Evolutionary conservation across 805 yeast genomes (phyloP).

Genomic region (Kazachstania africana): DNA sequence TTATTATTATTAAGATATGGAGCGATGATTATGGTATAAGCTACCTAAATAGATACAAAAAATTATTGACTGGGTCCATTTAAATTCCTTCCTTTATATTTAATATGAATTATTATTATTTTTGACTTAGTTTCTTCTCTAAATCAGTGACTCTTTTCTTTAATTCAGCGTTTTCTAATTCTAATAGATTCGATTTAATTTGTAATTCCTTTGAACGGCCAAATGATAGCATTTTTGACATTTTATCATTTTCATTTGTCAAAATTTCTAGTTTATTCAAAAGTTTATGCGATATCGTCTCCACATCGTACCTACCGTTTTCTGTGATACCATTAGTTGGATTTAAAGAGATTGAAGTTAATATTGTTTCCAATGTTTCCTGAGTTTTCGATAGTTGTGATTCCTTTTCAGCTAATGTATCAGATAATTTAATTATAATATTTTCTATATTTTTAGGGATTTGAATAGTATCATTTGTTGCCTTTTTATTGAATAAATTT

Average conservation of each 20-base stretch:
- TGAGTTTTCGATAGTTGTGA: conserved; percentile 52
- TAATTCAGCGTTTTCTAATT: conserved; percentile 38
- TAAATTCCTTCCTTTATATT: too few relatives aligned
- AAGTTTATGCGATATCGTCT: conserved; percentile 65
- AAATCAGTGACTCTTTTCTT: conserved; percentile 16
- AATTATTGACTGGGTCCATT: too few relatives aligned
- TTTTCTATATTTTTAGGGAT: conserved; percentile 36
- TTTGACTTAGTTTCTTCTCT: too few relatives aligned
- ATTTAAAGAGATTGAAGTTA: conserved; percentile 42
- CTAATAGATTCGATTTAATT: conserved; percentile 53
- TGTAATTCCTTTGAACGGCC: conserved; percentile 67
- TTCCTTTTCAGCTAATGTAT: conserved; percentile 34
- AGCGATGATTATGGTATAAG: too few relatives aligned
- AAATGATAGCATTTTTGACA: conserved; percentile 58
- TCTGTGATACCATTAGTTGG: conserved; percentile 37
- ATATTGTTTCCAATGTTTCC: conserved; percentile 46
- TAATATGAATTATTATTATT: too few relatives aligned
- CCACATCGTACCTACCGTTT: conserved; percentile 57
- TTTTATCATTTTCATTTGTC: conserved; percentile 56
- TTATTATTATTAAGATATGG: too few relatives aligned
- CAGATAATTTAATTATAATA: conserved; percentile 38
- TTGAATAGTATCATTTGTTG: conserved; percentile 12
- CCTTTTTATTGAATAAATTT: conserved; percentile 18
- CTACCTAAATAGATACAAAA: too few relatives aligned
- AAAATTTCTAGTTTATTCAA: conserved; percentile 48